Percentiles rank a stretch among this genome's conserved stretches.
These are phyloP conservation scores for Populus euphratica DNA, from an alignment of 345 rosid species.

Conservation along the genomic window DNA sequence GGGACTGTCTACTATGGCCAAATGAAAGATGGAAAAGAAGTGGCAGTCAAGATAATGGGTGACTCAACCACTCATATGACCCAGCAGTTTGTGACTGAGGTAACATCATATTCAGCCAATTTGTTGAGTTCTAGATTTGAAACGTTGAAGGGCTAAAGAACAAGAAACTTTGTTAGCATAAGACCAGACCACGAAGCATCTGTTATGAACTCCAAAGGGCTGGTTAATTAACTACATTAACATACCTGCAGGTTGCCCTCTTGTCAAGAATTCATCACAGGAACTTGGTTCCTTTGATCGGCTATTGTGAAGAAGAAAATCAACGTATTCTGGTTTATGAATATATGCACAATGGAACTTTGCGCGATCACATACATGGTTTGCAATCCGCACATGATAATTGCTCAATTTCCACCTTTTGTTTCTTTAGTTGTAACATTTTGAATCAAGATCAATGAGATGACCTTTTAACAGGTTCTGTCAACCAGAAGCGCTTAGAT, in stretches of 20 bases:
- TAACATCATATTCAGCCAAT: conserved; percentile 18
- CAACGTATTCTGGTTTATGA: conserved; percentile 75
- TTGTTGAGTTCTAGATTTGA: background rate
- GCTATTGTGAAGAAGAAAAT: conserved; percentile 85
- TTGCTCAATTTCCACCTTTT: background rate
- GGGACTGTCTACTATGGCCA: conserved; percentile 88
- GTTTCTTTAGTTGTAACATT: background rate
- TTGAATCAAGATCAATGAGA: background rate
- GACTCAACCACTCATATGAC: conserved; percentile 61
- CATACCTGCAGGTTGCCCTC: conserved; percentile 63
- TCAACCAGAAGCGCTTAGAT: conserved; percentile 52
- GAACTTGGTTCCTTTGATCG: conserved; percentile 90
- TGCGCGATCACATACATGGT: conserved; percentile 85
- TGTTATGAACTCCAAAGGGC: background rate
- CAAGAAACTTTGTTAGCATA: background rate
- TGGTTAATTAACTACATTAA: conserved; percentile 1
- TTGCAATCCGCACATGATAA: background rate
- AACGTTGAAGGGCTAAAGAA: background rate
- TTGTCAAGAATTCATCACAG: conserved; percentile 97
- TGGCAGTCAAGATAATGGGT: conserved; percentile 83
- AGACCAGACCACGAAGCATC: background rate
- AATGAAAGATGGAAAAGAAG: conserved; percentile 94
- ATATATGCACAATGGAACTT: conserved; percentile 94
- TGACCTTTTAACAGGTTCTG: conserved; percentile 47
- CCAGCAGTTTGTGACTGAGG: conserved; percentile 96